These are phyloP conservation scores for Aspergillus sp. DNA, from an alignment of 2,329 filamentous ascomycete species.

Conservation along the genomic window DNA sequence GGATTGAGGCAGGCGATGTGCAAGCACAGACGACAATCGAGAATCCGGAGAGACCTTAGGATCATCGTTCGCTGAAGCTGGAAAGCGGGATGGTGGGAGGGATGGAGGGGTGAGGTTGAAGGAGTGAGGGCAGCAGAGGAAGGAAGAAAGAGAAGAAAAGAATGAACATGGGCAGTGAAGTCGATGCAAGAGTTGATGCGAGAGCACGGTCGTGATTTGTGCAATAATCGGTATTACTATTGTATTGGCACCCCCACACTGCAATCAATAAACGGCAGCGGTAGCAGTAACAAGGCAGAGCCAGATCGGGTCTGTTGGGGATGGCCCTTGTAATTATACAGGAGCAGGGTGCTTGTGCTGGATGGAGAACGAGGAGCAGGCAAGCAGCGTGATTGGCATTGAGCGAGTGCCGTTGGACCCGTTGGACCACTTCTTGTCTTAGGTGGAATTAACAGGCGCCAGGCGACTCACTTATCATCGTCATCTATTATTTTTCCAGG, in stretches of 20 bases:
- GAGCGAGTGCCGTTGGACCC: conserved; percentile 2
- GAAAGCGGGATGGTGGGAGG: not conserved
- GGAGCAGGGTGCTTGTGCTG: not conserved
- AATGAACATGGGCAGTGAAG: not conserved
- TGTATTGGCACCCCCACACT: conserved; percentile 2
- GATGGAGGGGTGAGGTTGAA: not conserved
- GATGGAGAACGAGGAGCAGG: not conserved
- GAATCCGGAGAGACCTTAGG: conserved; percentile 15
- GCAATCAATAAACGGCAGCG: not conserved
- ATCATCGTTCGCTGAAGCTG: conserved; percentile 28
- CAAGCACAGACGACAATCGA: conserved; percentile 32
- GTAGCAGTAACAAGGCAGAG: not conserved
- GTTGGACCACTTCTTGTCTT: not conserved
- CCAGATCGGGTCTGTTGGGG: conserved; percentile 3
- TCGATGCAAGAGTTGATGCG: conserved; percentile 2
- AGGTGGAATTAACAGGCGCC: not conserved
- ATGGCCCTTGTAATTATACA: not conserved
- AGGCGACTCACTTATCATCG: conserved; percentile 4
- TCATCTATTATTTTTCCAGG: not conserved
- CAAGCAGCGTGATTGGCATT: not conserved
- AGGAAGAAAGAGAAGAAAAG: conserved; percentile 6
- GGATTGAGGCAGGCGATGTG: conserved; percentile 31
- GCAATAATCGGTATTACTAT: conserved; percentile 5
- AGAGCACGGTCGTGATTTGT: conserved; percentile 4
- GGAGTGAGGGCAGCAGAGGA: conserved; percentile 4